These are phyloP conservation scores for Cicer bijugum DNA, from an alignment of 306 rosid genomes.

Conservation along the genomic window DNA sequence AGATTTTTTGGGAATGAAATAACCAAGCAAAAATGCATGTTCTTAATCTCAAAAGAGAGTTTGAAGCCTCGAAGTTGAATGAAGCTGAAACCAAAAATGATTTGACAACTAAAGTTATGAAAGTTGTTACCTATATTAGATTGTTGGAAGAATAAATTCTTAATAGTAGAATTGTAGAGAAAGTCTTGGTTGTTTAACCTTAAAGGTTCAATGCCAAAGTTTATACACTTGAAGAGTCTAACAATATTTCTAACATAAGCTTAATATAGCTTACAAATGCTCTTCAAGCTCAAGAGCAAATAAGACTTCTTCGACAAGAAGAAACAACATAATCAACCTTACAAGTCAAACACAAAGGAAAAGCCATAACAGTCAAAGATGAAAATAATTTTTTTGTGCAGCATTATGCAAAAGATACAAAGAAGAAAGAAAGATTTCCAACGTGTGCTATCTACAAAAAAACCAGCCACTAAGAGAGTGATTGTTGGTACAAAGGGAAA, in stretches of 20 bases:
- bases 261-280: neutral
- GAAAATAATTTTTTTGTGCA: no score
- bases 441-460: no score
- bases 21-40: neutral
- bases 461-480: no score
- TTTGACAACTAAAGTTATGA: neutral
- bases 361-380: no score
- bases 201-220: no score
- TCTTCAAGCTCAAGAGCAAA: conserved; percentile 1
- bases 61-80: no score
- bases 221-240: no score
- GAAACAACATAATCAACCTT: neutral
- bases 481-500: no score
- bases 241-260: neutral
- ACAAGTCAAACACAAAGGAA: neutral
- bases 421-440: no score
- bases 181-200: no score
- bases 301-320: neutral
- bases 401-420: no score
- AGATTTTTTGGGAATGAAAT: no score
- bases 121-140: neutral
- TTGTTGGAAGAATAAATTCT: neutral
- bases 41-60: neutral
- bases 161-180: neutral
- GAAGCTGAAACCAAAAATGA: neutral